These are phyloP conservation scores for Chloranthus sessilifolius DNA, from an alignment of 164 flowering plant species.

Conservation along the genomic window DNA sequence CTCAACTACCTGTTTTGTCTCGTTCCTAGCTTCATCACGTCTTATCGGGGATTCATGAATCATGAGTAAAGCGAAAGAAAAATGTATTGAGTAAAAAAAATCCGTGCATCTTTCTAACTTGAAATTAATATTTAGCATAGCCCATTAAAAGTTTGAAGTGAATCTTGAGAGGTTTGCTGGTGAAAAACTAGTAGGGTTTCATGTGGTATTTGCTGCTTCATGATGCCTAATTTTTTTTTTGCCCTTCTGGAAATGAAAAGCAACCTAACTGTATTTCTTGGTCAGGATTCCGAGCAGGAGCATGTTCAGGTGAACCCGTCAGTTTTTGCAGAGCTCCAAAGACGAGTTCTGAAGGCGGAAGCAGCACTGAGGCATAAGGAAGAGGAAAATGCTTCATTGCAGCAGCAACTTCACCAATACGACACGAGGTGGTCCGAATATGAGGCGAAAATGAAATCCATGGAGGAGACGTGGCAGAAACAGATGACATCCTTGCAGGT, in stretches of 20 bases:
- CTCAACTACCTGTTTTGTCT: no score
- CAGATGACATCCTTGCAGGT: slow-evolving; percentile 82
- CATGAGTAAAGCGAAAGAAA: no score
- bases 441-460: slow-evolving; percentile 73
- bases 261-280: slow-evolving; percentile 1
- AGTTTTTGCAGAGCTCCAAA: slow-evolving; percentile 50
- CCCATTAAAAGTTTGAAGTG: no score
- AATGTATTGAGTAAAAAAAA: no score
- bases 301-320: slow-evolving; percentile 29
- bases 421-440: slow-evolving; percentile 67
- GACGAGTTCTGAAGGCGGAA: slow-evolving; percentile 55
- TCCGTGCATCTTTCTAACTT: no score
- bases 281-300: slow-evolving; percentile 42
- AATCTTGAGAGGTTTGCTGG: no score
- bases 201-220: slow-evolving; percentile 6
- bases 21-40: no score
- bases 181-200: no score
- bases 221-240: background rate
- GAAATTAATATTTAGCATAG: no score
- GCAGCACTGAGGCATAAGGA: slow-evolving; percentile 58
- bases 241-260: background rate
- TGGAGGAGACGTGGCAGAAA: slow-evolving; percentile 86
- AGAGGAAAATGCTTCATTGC: slow-evolving; percentile 65
- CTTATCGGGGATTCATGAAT: no score
- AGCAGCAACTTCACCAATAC: slow-evolving; percentile 42